A percentile compares a stretch with the other conserved stretches of the same genome.
phyloP scores from a whole-genome alignment of 352 stramenopile genomes.

The Peronospora farinosa region DNA sequence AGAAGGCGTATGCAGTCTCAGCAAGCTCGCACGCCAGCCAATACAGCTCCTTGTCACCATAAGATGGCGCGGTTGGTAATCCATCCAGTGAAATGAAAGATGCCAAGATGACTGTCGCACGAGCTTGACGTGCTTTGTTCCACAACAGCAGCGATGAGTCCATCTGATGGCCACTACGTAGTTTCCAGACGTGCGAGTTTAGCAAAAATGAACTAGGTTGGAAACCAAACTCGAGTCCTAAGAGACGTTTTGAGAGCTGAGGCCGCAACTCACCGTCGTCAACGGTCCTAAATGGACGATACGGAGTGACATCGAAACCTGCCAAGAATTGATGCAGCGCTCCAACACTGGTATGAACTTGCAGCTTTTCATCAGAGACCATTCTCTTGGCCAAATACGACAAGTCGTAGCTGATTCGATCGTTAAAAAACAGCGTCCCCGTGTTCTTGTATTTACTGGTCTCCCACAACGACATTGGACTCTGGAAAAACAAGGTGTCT shows the following conservation, averaged over 20 bases:
- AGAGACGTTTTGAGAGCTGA: background rate
- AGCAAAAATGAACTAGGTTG: slow-evolving; percentile 31
- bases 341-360: slow-evolving; percentile 6
- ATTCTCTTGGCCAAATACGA: slow-evolving; percentile 25
- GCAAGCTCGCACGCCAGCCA: slow-evolving; percentile 45
- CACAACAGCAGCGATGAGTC: slow-evolving; percentile 49
- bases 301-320: slow-evolving; percentile 33
- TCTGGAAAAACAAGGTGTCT: slow-evolving; percentile 47
- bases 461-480: slow-evolving; percentile 30
- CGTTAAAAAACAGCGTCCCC: slow-evolving; percentile 52
- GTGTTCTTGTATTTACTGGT: slow-evolving; percentile 30
- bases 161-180: slow-evolving; percentile 42
- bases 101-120: slow-evolving; percentile 38
- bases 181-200: slow-evolving; percentile 29
- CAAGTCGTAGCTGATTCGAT: slow-evolving; percentile 41
- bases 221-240: slow-evolving; percentile 25
- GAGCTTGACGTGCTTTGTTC: slow-evolving; percentile 34
- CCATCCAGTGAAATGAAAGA: slow-evolving; percentile 35
- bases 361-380: background rate
- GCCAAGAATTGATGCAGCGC: slow-evolving; percentile 36
- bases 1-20: slow-evolving; percentile 45
- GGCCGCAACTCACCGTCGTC: background rate
- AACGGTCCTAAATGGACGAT: slow-evolving; percentile 7
- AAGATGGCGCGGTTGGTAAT: slow-evolving; percentile 19
- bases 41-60: slow-evolving; percentile 54